A percentile compares a stretch with the other conserved stretches of the same genome.
Conservation (phyloP, 768 basidiomycete species). For the Tulasnella sp. region DNA sequence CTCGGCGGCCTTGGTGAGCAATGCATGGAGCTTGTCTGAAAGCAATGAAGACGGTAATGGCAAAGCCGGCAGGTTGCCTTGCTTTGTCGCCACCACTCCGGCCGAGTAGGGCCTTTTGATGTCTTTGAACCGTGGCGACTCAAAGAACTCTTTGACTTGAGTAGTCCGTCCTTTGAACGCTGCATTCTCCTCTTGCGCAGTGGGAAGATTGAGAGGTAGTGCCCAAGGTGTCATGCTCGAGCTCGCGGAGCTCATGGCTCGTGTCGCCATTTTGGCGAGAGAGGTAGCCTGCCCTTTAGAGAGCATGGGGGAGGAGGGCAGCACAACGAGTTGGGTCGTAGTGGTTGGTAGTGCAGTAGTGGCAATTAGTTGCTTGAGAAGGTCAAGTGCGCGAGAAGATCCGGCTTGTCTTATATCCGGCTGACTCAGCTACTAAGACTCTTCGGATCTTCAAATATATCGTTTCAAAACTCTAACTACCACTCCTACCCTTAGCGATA, state of each 20-base stretch:
- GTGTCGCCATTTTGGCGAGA: neutral
- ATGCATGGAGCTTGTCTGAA: conserved; percentile 71
- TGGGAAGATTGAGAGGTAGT: conserved; percentile 49
- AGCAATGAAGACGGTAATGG: conserved; percentile 68
- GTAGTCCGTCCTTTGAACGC: conserved; percentile 51
- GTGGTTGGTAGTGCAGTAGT: too few species aligned
- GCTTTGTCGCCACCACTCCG: conserved; percentile 72
- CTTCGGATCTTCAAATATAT: too few species aligned
- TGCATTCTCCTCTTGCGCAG: conserved; percentile 43
- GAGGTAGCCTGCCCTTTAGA: neutral
- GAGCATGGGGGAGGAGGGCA: neutral
- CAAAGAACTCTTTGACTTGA: conserved; percentile 62
- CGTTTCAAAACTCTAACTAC: too few species aligned
- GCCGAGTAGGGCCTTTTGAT: conserved; percentile 75
- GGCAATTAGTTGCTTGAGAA: too few species aligned
- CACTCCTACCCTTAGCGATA: too few species aligned
- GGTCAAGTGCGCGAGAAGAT: too few species aligned
- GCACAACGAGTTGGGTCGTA: too few species aligned
- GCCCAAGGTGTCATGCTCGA: neutral
- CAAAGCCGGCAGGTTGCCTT: conserved; percentile 71
- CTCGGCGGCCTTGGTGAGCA: conserved; percentile 51
- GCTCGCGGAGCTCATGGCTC: neutral
- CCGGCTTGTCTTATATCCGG: too few species aligned
- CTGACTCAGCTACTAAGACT: too few species aligned
- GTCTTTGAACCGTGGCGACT: conserved; percentile 55